Conservation (phyloP, 148 eudicot species). For the Cornus suecica region DNA sequence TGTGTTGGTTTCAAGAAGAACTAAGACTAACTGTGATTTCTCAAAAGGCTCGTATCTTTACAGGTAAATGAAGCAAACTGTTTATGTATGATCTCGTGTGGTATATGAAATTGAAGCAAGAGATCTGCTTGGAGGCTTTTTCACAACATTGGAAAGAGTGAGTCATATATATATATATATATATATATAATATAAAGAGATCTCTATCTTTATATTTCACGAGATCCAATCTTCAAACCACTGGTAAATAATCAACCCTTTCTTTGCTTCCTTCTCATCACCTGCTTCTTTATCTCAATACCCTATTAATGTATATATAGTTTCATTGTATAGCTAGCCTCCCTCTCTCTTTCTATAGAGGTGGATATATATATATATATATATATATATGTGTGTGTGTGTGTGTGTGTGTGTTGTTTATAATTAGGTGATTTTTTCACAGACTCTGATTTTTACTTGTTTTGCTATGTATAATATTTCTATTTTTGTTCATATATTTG, state of each 20-base stretch:
- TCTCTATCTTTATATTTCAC: constrained; percentile 35
- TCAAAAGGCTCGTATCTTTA: constrained; percentile 26
- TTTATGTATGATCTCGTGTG: constrained; percentile 6
- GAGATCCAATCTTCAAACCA: constrained; percentile 55
- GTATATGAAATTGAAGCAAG: constrained; percentile 48
- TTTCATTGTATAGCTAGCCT: neutral
- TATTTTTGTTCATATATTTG: too few relatives aligned
- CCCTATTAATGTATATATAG: neutral
- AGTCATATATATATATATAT: too few relatives aligned
- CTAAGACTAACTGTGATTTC: neutral
- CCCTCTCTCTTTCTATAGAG: neutral
- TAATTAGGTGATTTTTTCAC: neutral
- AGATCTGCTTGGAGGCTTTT: constrained; percentile 35
- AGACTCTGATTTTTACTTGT: neutral
- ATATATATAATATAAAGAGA: too few relatives aligned
- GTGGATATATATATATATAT: neutral
- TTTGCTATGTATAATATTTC: neutral
- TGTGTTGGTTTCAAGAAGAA: constrained; percentile 12
- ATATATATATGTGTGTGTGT: too few relatives aligned
- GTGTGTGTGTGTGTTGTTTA: too few relatives aligned
- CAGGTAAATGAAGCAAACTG: constrained; percentile 26
- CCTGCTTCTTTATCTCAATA: neutral
- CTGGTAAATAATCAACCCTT: neutral
- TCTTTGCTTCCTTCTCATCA: neutral
- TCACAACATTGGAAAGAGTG: constrained; percentile 43